Base-by-base conservation (phyloP, 345 rosid species). In the Heritiera littoralis region DNA sequence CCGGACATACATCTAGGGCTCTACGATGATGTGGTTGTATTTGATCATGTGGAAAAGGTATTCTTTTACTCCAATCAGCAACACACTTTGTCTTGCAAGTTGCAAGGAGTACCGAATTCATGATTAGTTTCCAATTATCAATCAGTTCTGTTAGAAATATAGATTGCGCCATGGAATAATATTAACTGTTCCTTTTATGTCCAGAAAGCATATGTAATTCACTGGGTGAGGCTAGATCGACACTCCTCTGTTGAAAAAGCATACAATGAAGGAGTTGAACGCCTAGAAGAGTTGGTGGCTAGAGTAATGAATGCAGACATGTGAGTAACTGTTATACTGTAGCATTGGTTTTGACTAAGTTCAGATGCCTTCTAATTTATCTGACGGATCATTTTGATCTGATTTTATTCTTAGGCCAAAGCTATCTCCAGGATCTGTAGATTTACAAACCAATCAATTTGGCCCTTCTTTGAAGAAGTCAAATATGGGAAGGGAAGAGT, bases 31-130 rank as follows among this genome's bases (percentile, higher is more conserved):
- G 93, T 93, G 6, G 78, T 95, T 67, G 91, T 95, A 60, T 91
- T 95, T 79, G 98, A 93, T 88, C 95, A 92, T 60, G 97, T 93
- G 65, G 91, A 92, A 79, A 95, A 95, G 97, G 97, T 91, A 84
- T 59, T 9, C 20, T 45, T n/a, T 51, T 41, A 38, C 60, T 46
- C 11, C 7, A 18, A 18, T 12, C 40, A 14, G 48, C 58, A 13
- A 20, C 9, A 38, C 17, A 1, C 15, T 13, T 38, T 38, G 23
- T 66, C 28, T 66, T 41, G 51, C 28, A 43, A 17, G 72, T 66
- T 41, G 51, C 28, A 43, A 17, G 72, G 23, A 4, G 28, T 32
- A 32, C n/a, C 5, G 4, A 64, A 9, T 63, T 15, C 49, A 17
- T 6, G 35, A 46, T 69, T 20, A 2, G 43, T 52, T 72, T 40